Conservation (phyloP, 768 basidiomycete genomes). For the Pleurotus platypus region DNA sequence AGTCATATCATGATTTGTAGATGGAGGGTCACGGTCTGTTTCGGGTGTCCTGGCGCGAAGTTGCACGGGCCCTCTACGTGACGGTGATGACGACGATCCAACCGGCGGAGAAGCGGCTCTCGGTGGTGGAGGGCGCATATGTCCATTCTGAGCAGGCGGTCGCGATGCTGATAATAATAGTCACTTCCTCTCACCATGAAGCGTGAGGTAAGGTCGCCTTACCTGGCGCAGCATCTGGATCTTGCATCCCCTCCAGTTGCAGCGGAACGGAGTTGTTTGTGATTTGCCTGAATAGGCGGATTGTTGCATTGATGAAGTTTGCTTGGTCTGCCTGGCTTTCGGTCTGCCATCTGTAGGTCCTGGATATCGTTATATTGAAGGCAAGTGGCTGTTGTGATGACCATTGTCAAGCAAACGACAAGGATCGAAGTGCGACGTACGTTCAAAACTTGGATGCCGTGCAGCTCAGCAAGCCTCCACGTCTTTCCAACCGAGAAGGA, state of each 20-base stretch:
- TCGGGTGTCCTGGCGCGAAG: slow-evolving; percentile 18
- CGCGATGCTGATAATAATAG: slow-evolving; percentile 12
- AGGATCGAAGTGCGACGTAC: slow-evolving; percentile 42
- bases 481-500: slow-evolving; percentile 97
- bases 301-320: slow-evolving; percentile 62
- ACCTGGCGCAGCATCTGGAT: slow-evolving; percentile 33
- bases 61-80: slow-evolving; percentile 14
- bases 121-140: slow-evolving; percentile 16
- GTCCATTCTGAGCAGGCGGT: slow-evolving; percentile 18
- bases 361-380: slow-evolving; percentile 83
- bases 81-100: slow-evolving; percentile 3
- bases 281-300: slow-evolving; percentile 57
- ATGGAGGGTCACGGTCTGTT: neutral
- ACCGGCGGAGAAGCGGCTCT: slow-evolving; percentile 1
- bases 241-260: slow-evolving; percentile 56
- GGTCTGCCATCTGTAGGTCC: slow-evolving; percentile 88
- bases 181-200: neutral
- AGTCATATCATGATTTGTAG: neutral
- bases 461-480: slow-evolving; percentile 83
- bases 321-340: slow-evolving; percentile 72
- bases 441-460: slow-evolving; percentile 69
- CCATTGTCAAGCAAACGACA: neutral
- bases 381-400: slow-evolving; percentile 42
- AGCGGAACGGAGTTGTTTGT: slow-evolving; percentile 41
- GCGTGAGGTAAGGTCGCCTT: slow-evolving; percentile 11